Conservation (phyloP, 192 early-diverging fungal genomes). For the Thoreauomyces humboldtii region DNA sequence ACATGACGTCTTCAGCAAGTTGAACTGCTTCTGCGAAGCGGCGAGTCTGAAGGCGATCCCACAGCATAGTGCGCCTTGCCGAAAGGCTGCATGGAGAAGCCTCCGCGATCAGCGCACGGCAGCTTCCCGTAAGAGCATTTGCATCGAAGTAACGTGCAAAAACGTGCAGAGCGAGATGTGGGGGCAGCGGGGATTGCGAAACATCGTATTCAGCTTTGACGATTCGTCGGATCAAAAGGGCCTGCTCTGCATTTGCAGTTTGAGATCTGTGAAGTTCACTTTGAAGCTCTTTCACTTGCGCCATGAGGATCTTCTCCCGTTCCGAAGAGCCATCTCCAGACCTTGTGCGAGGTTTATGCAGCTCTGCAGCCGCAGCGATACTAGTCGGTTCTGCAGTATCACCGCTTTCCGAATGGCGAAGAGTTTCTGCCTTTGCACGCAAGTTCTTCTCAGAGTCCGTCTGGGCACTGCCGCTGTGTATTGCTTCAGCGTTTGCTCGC, state of each 20-base stretch:
- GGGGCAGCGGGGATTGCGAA: constrained; percentile 6
- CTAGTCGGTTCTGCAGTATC: too few species aligned
- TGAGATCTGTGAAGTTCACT: constrained; percentile 18
- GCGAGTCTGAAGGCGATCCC: constrained; percentile 3
- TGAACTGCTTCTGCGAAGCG: constrained; percentile 34
- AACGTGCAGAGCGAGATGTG: not conserved
- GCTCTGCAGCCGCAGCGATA: too few species aligned
- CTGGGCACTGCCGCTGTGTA: too few species aligned
- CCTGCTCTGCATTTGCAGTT: not conserved
- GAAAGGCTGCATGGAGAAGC: not conserved
- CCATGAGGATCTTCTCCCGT: constrained; percentile 3
- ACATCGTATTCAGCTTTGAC: not conserved
- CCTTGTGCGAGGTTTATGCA: too few species aligned
- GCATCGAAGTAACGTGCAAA: not conserved
- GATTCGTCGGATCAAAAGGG: too few species aligned
- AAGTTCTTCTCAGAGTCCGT: too few species aligned
- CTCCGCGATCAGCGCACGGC: not conserved
- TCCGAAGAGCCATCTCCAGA: too few species aligned
- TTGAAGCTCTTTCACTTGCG: constrained; percentile 18
- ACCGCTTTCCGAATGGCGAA: too few species aligned
- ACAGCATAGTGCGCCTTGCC: constrained; percentile 6
- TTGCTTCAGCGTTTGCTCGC: too few species aligned
- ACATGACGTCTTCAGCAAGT: constrained; percentile 25
- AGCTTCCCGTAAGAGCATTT: not conserved
- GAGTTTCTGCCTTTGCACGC: too few species aligned